Percentiles rank a stretch among this genome's conserved stretches.
Conservation (phyloP, 2,329 filamentous ascomycete genomes). For the Calonectria pauciramosa region DNA sequence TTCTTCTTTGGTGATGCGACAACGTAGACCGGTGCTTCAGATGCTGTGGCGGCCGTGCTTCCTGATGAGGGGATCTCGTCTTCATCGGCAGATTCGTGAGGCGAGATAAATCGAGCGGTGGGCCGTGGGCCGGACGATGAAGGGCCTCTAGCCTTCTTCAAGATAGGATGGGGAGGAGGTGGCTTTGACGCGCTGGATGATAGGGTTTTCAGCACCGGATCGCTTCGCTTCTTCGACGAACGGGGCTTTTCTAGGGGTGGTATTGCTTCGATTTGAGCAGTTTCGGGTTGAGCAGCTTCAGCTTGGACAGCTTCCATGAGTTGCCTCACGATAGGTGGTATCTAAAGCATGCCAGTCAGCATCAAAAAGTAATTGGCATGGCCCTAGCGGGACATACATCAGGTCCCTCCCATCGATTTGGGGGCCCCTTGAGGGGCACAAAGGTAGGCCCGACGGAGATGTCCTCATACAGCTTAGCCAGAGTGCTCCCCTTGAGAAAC, state of each 20-base stretch:
- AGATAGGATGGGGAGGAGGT: constrained; percentile 67
- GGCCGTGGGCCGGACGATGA: constrained; percentile 67
- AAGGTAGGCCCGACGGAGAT: constrained; percentile 71
- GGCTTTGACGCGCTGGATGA: constrained; percentile 61
- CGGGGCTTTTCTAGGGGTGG: constrained; percentile 32
- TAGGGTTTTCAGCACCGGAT: constrained; percentile 40
- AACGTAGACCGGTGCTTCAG: constrained; percentile 47
- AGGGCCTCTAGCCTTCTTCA: constrained; percentile 71
- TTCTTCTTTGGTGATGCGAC: constrained; percentile 49
- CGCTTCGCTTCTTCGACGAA: constrained; percentile 36
- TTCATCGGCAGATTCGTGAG: constrained; percentile 63
- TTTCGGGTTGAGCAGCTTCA: constrained; percentile 32
- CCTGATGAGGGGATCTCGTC: constrained; percentile 57
- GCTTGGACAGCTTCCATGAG: constrained; percentile 43
- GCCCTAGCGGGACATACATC: constrained; percentile 54
- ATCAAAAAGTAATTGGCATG: neutral
- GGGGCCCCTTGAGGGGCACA: constrained; percentile 67
- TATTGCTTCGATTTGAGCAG: constrained; percentile 33
- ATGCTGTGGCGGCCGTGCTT: constrained; percentile 52
- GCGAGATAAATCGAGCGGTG: constrained; percentile 73
- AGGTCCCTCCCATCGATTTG: constrained; percentile 66
- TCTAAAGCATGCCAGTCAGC: constrained; percentile 41
- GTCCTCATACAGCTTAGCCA: constrained; percentile 69
- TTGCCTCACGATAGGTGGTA: constrained; percentile 47
- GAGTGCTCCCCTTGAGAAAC: constrained; percentile 64